These are phyloP conservation scores for Colletotrichum navitas DNA, from an alignment of 2,329 filamentous ascomycete genomes.

Conservation along the genomic window DNA sequence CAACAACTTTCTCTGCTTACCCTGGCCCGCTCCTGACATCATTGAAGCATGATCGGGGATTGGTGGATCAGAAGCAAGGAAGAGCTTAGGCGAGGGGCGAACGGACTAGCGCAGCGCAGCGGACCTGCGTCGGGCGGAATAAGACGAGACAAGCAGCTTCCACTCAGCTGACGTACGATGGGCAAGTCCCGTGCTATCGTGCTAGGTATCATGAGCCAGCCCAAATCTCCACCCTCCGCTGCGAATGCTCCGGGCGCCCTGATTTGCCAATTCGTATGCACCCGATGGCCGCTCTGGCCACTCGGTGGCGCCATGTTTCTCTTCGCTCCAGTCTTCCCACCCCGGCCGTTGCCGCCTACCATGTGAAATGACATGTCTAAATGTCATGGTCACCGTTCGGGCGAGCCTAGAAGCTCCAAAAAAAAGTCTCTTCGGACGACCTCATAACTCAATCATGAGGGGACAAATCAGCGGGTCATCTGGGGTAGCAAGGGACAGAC, in stretches of 20 bases:
- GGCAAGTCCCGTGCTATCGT: slow-evolving; percentile 17
- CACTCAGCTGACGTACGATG: too few relatives aligned
- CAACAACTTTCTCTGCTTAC: slow-evolving; percentile 38
- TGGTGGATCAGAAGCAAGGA: slow-evolving; percentile 35
- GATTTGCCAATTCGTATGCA: slow-evolving; percentile 33
- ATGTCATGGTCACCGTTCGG: slow-evolving; percentile 17
- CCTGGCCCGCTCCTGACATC: slow-evolving; percentile 41
- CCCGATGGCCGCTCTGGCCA: slow-evolving; percentile 29
- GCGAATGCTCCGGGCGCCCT: slow-evolving; percentile 34
- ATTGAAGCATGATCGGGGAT: slow-evolving; percentile 39
- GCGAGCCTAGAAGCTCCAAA: slow-evolving; percentile 21
- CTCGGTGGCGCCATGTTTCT: slow-evolving; percentile 21
- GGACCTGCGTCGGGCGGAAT: slow-evolving; percentile 7
- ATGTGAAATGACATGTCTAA: slow-evolving; percentile 37
- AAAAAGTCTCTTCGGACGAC: slow-evolving; percentile 15
- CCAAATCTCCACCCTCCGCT: slow-evolving; percentile 27
- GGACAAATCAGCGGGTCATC: neutral
- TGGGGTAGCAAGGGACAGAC: neutral
- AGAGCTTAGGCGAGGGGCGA: slow-evolving; percentile 10
- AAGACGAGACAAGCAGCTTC: neutral
- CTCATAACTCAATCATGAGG: slow-evolving; percentile 8
- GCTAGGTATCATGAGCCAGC: neutral
- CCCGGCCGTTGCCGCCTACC: slow-evolving; percentile 27
- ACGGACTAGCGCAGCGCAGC: neutral
- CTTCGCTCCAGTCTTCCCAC: slow-evolving; percentile 8